Evolutionary conservation across 345 rosid genomes (phyloP).

Genomic region (Arabis alpina): DNA sequence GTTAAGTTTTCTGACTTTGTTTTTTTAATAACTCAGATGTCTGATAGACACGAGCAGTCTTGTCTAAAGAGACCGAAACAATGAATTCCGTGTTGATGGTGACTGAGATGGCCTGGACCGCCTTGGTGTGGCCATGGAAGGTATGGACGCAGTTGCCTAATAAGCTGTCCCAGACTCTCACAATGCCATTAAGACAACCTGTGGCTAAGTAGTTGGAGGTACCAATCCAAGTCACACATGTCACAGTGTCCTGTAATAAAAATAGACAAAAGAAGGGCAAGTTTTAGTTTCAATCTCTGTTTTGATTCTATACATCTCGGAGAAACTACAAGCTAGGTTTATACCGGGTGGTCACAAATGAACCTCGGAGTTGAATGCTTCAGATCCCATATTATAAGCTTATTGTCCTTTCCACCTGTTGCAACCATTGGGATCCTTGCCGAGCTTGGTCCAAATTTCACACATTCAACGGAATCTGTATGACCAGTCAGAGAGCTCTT

Average conservation of each 20-base stretch:
- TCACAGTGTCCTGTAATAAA: constrained; percentile 65
- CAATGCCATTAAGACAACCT: constrained; percentile 75
- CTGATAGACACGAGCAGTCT: constrained; percentile 79
- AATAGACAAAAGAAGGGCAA: background rate
- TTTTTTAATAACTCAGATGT: constrained; percentile 52
- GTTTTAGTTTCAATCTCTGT: background rate
- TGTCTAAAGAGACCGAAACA: constrained; percentile 71
- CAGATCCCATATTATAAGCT: constrained; percentile 86
- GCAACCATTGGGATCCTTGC: constrained; percentile 65
- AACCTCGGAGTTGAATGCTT: constrained; percentile 66
- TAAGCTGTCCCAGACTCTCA: constrained; percentile 84
- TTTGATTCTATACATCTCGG: constrained; percentile 11
- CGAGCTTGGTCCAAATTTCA: constrained; percentile 65
- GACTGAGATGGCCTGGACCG: constrained; percentile 60
- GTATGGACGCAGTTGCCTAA: constrained; percentile 69
- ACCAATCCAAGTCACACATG: constrained; percentile 83
- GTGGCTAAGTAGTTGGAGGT: constrained; percentile 66
- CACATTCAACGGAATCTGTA: constrained; percentile 73
- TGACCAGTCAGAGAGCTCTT: constrained; percentile 71
- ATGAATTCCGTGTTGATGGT: constrained; percentile 57
- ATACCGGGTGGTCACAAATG: constrained; percentile 77
- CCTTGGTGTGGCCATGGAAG: constrained; percentile 66
- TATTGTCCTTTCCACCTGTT: constrained; percentile 82
- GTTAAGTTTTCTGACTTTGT: background rate
- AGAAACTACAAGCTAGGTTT: constrained; percentile 6